Evolutionary conservation across 345 rosid genomes (phyloP).

Genomic region (Odontarrhena argentea): DNA sequence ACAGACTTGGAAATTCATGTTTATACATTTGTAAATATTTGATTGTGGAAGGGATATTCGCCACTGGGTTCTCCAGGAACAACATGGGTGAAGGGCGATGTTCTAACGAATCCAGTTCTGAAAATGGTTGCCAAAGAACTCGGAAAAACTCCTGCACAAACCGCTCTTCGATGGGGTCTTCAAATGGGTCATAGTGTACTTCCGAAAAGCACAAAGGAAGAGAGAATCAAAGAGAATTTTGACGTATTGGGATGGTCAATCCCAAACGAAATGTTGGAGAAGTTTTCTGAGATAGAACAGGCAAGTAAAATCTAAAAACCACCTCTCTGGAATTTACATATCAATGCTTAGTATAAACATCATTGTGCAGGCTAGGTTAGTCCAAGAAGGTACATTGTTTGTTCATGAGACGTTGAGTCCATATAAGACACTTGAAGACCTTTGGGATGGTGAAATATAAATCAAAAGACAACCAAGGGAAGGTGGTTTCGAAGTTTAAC

Average conservation of each 20-base stretch:
- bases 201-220: slow-evolving; percentile 72
- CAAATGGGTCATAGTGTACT: slow-evolving; percentile 86
- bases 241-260: slow-evolving; percentile 74
- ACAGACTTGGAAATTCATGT: background rate
- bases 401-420: slow-evolving; percentile 56
- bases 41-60: slow-evolving; percentile 66
- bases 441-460: slow-evolving; percentile 83
- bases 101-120: slow-evolving; percentile 57
- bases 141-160: slow-evolving; percentile 77
- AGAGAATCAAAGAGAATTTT: slow-evolving; percentile 69
- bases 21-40: background rate
- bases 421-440: slow-evolving; percentile 62
- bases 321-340: background rate
- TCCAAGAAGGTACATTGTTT: slow-evolving; percentile 52
- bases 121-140: slow-evolving; percentile 58
- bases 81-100: slow-evolving; percentile 60
- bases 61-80: slow-evolving; percentile 88
- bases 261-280: slow-evolving; percentile 61
- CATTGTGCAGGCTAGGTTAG: slow-evolving; percentile 56
- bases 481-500: background rate
- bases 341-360: background rate
- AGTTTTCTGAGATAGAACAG: slow-evolving; percentile 66
- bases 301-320: slow-evolving; percentile 41
- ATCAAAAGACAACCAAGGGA: background rate
- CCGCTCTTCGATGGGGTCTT: slow-evolving; percentile 81